Conservation (phyloP, 352 stramenopile genomes). For the Phytophthora boehmeriae region DNA sequence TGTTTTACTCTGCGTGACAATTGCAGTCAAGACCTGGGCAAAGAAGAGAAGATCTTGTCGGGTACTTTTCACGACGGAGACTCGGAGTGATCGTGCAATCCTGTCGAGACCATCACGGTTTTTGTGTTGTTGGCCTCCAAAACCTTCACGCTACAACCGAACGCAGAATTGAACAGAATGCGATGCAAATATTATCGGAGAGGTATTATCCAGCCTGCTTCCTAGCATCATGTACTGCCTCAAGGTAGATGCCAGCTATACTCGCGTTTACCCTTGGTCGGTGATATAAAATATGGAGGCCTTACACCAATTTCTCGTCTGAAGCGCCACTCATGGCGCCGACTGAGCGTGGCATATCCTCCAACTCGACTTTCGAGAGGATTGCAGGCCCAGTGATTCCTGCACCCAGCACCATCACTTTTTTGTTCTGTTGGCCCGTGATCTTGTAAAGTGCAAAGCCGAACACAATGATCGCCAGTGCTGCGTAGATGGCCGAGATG, state of each 20-base stretch:
- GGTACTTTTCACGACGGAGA: constrained; percentile 71
- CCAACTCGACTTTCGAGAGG: constrained; percentile 33
- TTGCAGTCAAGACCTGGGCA: constrained; percentile 51
- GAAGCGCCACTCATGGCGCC: constrained; percentile 1
- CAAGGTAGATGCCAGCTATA: background rate
- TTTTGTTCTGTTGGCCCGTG: constrained; percentile 23
- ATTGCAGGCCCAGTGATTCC: constrained; percentile 20
- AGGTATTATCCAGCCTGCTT: no score
- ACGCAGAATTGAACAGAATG: no score
- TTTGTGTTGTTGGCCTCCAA: no score
- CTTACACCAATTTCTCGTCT: constrained; percentile 31
- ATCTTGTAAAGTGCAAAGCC: constrained; percentile 33
- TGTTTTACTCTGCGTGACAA: constrained; percentile 1
- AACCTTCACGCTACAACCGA: no score
- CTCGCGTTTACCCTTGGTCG: background rate
- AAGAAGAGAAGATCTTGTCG: constrained; percentile 70
- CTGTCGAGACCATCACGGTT: no score
- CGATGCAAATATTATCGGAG: no score
- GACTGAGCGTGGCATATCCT: constrained; percentile 22
- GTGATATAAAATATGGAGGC: background rate
- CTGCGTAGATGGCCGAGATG: constrained; percentile 23
- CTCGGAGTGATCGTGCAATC: constrained; percentile 43
- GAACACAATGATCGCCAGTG: constrained; percentile 18
- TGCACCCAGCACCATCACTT: constrained; percentile 20
- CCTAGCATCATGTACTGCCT: no score